These are phyloP conservation scores for Fragaria ananassa DNA, from an alignment of 306 rosid species.

Conservation along the genomic window DNA sequence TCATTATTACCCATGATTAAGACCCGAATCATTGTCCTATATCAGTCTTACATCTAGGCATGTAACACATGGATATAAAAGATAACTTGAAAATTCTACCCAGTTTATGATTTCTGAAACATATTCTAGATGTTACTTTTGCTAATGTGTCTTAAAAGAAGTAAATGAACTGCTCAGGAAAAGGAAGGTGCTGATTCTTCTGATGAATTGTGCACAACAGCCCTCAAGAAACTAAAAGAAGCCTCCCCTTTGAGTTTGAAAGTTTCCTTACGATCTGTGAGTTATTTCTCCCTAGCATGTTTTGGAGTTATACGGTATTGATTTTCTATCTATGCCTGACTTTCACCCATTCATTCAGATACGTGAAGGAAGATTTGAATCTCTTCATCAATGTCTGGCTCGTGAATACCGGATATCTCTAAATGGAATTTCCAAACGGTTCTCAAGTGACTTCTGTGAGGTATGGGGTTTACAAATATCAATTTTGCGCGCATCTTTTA, in stretches of 20 bases:
- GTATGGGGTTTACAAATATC: constrained; percentile 39
- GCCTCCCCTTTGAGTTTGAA: constrained; percentile 94
- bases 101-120: neutral
- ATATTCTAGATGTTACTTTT: neutral
- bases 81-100: neutral
- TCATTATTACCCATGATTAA: neutral
- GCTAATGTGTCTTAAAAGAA: neutral
- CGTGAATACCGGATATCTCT: constrained; percentile 79
- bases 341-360: constrained; percentile 47
- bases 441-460: constrained; percentile 76
- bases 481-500: neutral
- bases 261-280: constrained; percentile 80
- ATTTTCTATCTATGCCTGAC: constrained; percentile 15
- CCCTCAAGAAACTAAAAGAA: constrained; percentile 57
- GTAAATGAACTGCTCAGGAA: constrained; percentile 52
- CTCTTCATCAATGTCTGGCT: constrained; percentile 78
- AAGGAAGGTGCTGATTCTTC: constrained; percentile 58
- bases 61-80: neutral
- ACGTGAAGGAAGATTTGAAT: constrained; percentile 90
- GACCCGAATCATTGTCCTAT: neutral
- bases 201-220: constrained; percentile 62
- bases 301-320: constrained; percentile 21
- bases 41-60: neutral
- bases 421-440: constrained; percentile 46
- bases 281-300: constrained; percentile 28